Conservation (phyloP, 805 yeast species). For the Priceomyces medius region DNA sequence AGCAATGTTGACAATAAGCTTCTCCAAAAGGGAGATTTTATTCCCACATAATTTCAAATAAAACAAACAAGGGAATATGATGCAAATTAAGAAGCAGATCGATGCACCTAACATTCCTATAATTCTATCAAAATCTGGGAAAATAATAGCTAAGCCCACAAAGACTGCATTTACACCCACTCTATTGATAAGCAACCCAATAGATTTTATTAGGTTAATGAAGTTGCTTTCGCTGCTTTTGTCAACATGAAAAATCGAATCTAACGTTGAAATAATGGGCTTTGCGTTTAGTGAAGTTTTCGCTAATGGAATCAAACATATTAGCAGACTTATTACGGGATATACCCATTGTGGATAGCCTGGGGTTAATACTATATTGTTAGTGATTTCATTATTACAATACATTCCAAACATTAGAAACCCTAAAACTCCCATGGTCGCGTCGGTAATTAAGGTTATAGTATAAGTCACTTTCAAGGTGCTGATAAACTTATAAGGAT, state of each 20-base stretch:
- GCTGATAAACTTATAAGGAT: slow-evolving; percentile 54
- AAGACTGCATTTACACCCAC: slow-evolving; percentile 54
- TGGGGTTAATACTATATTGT: slow-evolving; percentile 42
- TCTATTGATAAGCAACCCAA: slow-evolving; percentile 21
- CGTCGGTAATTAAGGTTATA: slow-evolving; percentile 59
- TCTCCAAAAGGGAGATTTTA: slow-evolving; percentile 42
- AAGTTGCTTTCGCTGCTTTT: slow-evolving; percentile 11
- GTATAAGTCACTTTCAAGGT: slow-evolving; percentile 60
- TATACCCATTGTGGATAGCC: slow-evolving; percentile 51
- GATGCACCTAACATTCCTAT: slow-evolving; percentile 82
- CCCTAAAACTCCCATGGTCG: slow-evolving; percentile 64
- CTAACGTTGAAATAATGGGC: slow-evolving; percentile 75
- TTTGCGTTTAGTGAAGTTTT: slow-evolving; percentile 81
- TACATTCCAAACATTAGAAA: slow-evolving; percentile 56
- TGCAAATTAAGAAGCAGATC: slow-evolving; percentile 74
- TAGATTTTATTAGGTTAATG: slow-evolving; percentile 6
- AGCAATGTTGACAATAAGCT: slow-evolving; percentile 38
- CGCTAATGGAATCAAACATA: slow-evolving; percentile 82
- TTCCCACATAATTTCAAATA: slow-evolving; percentile 57
- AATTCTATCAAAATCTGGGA: slow-evolving; percentile 79
- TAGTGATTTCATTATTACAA: slow-evolving; percentile 53
- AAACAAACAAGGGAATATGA: slow-evolving; percentile 73
- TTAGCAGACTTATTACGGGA: slow-evolving; percentile 56
- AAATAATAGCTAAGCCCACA: slow-evolving; percentile 57
- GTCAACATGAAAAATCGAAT: slow-evolving; percentile 45